Percentiles rank a stretch among this genome's conserved stretches.
Conservation (phyloP, 805 yeast species). For the Pichia gijzeniarum region DNA sequence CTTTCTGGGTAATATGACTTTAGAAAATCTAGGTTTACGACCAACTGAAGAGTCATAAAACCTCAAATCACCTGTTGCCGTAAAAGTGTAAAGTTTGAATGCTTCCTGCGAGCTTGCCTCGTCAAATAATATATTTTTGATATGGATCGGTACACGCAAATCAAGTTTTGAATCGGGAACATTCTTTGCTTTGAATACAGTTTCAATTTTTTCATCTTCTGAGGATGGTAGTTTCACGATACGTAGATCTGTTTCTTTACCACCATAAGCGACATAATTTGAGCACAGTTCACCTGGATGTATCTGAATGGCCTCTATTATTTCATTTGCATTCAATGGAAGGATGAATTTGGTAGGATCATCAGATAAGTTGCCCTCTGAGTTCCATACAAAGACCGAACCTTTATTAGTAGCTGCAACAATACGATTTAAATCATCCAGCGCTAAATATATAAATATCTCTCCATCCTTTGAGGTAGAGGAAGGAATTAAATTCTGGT, state of each 20-base stretch:
- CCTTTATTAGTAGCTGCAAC: constrained; percentile 13
- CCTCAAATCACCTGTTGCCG: constrained; percentile 72
- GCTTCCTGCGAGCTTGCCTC: constrained; percentile 30
- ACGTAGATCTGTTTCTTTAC: constrained; percentile 71
- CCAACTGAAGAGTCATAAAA: constrained; percentile 64
- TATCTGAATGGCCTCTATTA: constrained; percentile 4
- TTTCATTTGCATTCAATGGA: constrained; percentile 30
- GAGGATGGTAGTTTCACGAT: constrained; percentile 32
- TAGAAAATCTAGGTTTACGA: constrained; percentile 56
- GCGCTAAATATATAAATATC: constrained; percentile 22
- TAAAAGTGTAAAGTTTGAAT: constrained; percentile 56
- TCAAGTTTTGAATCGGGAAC: constrained; percentile 77
- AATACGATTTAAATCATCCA: constrained; percentile 6
- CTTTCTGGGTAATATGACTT: constrained; percentile 28
- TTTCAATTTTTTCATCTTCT: constrained; percentile 14
- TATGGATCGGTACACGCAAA: constrained; percentile 78
- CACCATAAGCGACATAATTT: constrained; percentile 73
- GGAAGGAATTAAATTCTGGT: constrained; percentile 3
- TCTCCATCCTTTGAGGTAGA: constrained; percentile 3
- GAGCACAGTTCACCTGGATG: constrained; percentile 28
- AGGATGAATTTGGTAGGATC: constrained; percentile 31
- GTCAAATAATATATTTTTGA: constrained; percentile 48
- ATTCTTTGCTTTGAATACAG: constrained; percentile 67
- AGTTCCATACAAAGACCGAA: constrained; percentile 12
- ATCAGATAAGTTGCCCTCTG: constrained; percentile 11